Percentiles rank a stretch among this genome's conserved stretches.
These are phyloP conservation scores for Wickerhamomyces strasburgensis DNA, from an alignment of 805 yeast species.

Conservation along the genomic window DNA sequence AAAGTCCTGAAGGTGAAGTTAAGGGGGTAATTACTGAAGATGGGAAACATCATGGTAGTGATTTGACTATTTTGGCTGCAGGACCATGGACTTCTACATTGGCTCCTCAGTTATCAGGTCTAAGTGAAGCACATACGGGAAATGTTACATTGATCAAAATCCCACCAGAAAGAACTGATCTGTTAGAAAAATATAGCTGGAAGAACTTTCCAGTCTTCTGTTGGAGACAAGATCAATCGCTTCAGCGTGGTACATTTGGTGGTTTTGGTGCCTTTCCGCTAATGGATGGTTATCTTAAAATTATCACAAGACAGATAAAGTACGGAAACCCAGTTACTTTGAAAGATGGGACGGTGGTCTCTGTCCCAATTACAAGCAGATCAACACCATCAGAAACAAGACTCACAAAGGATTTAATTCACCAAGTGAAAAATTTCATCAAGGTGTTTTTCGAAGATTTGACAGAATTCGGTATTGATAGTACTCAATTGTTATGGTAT, in stretches of 20 bases:
- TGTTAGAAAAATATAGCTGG: conserved; percentile 29
- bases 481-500: conserved; percentile 33
- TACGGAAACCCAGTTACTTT: conserved; percentile 27
- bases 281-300: conserved; percentile 32
- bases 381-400: conserved; percentile 18
- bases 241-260: conserved; percentile 26
- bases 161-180: conserved; percentile 32
- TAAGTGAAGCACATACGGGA: conserved; percentile 34
- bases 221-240: conserved; percentile 31
- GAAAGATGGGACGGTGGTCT: conserved; percentile 22
- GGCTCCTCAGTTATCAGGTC: conserved; percentile 27
- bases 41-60: conserved; percentile 22
- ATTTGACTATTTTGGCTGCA: conserved; percentile 15
- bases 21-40: conserved; percentile 24
- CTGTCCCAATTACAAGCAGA: conserved; percentile 29
- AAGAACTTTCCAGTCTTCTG: conserved; percentile 30
- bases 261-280: conserved; percentile 34
- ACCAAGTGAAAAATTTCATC: conserved; percentile 20
- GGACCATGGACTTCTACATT: conserved; percentile 25
- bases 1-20: conserved; percentile 11
- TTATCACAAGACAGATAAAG: conserved; percentile 33
- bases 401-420: conserved; percentile 25
- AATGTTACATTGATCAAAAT: conserved; percentile 32
- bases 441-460: conserved; percentile 19
- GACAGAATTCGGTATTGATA: conserved; percentile 13